Evolutionary conservation across 176 grass and related monocot genomes (phyloP).

Genomic region (Olyra latifolia): DNA sequence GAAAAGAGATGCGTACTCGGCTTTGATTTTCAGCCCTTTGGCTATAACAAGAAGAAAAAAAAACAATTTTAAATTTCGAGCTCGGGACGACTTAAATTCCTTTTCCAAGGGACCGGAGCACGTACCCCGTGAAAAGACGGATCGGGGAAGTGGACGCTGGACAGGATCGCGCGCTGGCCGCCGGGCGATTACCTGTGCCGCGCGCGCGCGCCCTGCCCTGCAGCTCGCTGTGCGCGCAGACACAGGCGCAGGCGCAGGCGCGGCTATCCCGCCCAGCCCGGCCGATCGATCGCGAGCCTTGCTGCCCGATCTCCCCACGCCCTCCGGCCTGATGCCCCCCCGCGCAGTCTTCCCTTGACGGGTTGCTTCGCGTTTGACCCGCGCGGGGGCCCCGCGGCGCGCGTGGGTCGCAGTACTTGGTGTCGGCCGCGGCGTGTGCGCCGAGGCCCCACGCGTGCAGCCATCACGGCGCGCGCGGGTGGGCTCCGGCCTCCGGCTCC

Average conservation of each 20-base stretch:
- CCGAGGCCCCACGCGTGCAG: not conserved
- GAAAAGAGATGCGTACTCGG: too few relatives aligned
- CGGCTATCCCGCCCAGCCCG: too few relatives aligned
- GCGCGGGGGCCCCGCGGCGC: slow-evolving; percentile 14
- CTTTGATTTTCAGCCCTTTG: too few relatives aligned
- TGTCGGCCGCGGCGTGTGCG: slow-evolving; percentile 12
- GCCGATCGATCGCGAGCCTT: too few relatives aligned
- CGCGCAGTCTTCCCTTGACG: slow-evolving; percentile 25
- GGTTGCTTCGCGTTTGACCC: slow-evolving; percentile 33
- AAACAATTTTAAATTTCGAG: too few relatives aligned
- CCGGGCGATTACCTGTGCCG: not conserved
- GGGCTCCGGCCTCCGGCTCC: slow-evolving; percentile 1
- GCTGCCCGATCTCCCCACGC: not conserved
- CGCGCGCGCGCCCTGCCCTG: not conserved
- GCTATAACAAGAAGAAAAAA: too few relatives aligned
- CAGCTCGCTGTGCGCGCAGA: not conserved
- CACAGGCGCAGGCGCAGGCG: too few relatives aligned
- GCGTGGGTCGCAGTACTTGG: slow-evolving; percentile 55
- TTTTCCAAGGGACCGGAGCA: not conserved
- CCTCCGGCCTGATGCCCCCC: not conserved
- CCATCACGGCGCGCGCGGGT: not conserved
- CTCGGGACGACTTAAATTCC: not conserved
- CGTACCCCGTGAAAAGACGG: not conserved
- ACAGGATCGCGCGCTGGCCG: not conserved
- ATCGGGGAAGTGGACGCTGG: not conserved